Evolutionary conservation across 2,329 filamentous ascomycete species (phyloP).

Genomic region (Beauveria sp.): DNA sequence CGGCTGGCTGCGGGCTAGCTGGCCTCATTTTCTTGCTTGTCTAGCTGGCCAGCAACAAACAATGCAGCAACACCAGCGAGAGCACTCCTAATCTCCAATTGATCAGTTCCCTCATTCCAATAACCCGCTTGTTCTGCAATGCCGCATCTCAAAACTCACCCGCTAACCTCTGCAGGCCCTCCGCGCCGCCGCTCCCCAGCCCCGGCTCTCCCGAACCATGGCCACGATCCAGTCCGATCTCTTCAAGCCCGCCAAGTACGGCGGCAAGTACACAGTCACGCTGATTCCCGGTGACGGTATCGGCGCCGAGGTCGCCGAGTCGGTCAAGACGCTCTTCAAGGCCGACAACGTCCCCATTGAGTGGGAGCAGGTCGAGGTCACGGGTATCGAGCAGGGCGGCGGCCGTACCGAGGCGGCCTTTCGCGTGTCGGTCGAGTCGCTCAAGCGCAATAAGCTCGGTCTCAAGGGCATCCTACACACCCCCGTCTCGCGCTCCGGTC

Average conservation of each 20-base stretch:
- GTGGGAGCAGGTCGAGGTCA: slow-evolving; percentile 97
- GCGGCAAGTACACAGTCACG: slow-evolving; percentile 98
- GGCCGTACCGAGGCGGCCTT: slow-evolving; percentile 93
- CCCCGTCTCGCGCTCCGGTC: slow-evolving; percentile 89
- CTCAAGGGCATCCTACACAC: slow-evolving; percentile 99
- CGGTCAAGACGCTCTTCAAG: slow-evolving; percentile 99
- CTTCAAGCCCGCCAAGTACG: slow-evolving; percentile 98
- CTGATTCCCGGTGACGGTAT: slow-evolving; percentile 98
- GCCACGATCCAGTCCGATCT: slow-evolving; percentile 89
- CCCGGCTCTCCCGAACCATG: slow-evolving; percentile 47
- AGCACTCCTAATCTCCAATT: not conserved
- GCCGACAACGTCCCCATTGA: slow-evolving; percentile 97
- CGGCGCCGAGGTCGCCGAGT: slow-evolving; percentile 94
- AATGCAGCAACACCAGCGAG: not conserved
- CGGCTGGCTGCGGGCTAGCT: not conserved
- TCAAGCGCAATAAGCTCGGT: slow-evolving; percentile 97
- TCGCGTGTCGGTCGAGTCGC: slow-evolving; percentile 87
- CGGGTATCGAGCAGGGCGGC: slow-evolving; percentile 75
- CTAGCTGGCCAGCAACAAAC: not conserved
- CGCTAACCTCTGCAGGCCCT: slow-evolving; percentile 35
- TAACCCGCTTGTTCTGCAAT: not conserved
- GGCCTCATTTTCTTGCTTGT: not conserved
- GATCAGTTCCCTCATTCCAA: not conserved
- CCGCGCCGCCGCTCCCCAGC: slow-evolving; percentile 41
- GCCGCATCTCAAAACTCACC: not conserved